Base-by-base conservation (phyloP, 176 grass and related monocot species). In the Musa acuminata region DNA sequence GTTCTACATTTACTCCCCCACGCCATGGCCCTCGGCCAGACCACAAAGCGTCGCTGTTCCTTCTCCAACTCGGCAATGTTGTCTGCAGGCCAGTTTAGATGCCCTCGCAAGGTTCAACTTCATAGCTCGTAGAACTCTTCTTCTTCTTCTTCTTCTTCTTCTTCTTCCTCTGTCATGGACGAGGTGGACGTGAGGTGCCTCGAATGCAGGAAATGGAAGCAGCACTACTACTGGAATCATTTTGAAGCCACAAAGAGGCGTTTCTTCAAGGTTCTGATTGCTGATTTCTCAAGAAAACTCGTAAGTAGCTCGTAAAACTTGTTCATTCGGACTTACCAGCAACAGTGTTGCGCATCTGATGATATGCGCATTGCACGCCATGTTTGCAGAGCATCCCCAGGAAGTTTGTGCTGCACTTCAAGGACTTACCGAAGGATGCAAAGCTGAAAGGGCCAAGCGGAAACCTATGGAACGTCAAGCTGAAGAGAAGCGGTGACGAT, bases 401-500 rank as follows among this genome's bases (percentile, higher is more conserved):
- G 63, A 86, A 83, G 62, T 81, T 91, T 65, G 73, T 27, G 0
- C 77, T 23, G 14, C 71, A 76, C 8, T 88, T 88, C 64, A 78
- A 71, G 23, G 74, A 81, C 27, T 84, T 84, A 29, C 1, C 64
- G 0, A 9, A 75, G 59, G 55, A 19, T 6, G 12, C 84, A 35
- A 71, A 80, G n/a, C 79, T 92, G 3, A 77, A 80, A 82, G 72
- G 8, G 7, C 55, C 63, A 7, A 83, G 79, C 10, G 72, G 87
- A 16, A 65, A 87, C 50, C 82, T 50, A 53, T 92, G 87, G 86
- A 49, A 16, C 0, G 13, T 84, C 21, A 52, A 53, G 17, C 11
- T 80, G 3, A 13, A 0, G 23, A 82, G 71, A 69, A 51, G 26
- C 80, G 67, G 0, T 0, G 48, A 66, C 26, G 84, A 53, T 52